Conservation (phyloP, 1,284 basidiomycete genomes). For the Tilletia walkeri region DNA sequence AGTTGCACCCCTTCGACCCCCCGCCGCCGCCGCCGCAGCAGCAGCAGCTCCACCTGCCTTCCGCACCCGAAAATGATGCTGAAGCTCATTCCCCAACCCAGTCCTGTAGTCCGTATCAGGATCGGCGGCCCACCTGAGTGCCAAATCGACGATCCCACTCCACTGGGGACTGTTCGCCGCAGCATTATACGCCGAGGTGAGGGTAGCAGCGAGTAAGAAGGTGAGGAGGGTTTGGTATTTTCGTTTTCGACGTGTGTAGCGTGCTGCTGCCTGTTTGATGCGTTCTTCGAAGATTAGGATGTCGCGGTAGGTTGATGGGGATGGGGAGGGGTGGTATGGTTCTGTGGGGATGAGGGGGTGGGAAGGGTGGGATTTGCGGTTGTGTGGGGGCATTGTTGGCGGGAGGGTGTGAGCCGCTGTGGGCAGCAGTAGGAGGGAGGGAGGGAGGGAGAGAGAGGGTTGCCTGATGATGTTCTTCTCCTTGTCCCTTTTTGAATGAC, state of each 20-base stretch:
- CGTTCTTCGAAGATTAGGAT: slow-evolving; percentile 91
- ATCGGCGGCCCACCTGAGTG: slow-evolving; percentile 5
- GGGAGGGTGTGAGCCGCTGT: not conserved
- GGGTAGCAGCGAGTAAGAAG: slow-evolving; percentile 69
- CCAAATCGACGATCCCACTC: slow-evolving; percentile 3
- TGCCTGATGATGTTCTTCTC: too few relatives aligned
- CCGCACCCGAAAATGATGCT: not conserved
- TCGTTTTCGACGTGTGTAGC: slow-evolving; percentile 74
- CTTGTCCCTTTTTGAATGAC: not conserved
- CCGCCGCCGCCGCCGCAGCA: not conserved
- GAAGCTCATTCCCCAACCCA: not conserved
- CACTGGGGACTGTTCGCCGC: slow-evolving; percentile 24
- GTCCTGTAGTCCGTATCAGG: slow-evolving; percentile 10
- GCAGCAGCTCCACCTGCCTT: not conserved
- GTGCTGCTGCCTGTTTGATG: slow-evolving; percentile 84
- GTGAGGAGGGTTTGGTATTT: slow-evolving; percentile 81
- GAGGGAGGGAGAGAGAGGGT: not conserved
- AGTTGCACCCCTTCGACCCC: too few relatives aligned
- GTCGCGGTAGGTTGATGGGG: slow-evolving; percentile 78
- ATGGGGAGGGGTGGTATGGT: slow-evolving; percentile 62
- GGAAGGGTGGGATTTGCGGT: not conserved
- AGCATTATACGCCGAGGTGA: slow-evolving; percentile 71
- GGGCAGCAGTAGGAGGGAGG: not conserved
- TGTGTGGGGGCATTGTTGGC: slow-evolving; percentile 10
- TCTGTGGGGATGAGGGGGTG: slow-evolving; percentile 18